Percentiles rank a stretch among this genome's conserved stretches.
Evolutionary conservation across 2,329 filamentous ascomycete genomes (phyloP).

Genomic region (Xylariaceae sp.): DNA sequence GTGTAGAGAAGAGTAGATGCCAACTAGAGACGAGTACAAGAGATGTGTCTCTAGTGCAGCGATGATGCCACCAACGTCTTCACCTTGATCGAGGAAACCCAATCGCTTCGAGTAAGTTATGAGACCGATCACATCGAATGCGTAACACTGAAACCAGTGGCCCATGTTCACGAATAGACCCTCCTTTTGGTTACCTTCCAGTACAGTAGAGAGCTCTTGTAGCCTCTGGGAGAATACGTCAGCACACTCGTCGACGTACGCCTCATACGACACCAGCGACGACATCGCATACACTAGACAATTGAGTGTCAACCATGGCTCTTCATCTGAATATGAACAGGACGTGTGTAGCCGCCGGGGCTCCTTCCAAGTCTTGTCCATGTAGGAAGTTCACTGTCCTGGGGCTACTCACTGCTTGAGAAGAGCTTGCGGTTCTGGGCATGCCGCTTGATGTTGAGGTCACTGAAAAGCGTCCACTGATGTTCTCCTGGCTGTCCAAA

Average conservation of each 20-base stretch:
- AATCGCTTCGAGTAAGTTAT: slow-evolving; percentile 32
- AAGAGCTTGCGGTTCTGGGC: slow-evolving; percentile 23
- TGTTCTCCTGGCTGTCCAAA: slow-evolving; percentile 14
- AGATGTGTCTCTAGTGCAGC: slow-evolving; percentile 18
- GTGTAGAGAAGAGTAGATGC: slow-evolving; percentile 18
- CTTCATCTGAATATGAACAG: too few species aligned
- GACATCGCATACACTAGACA: slow-evolving; percentile 27
- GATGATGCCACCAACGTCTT: slow-evolving; percentile 28
- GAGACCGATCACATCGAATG: slow-evolving; percentile 35
- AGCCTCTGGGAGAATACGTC: slow-evolving; percentile 25
- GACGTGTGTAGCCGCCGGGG: too few species aligned
- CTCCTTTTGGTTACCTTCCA: background rate
- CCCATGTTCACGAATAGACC: slow-evolving; percentile 22
- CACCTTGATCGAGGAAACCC: slow-evolving; percentile 32
- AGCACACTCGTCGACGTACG: slow-evolving; percentile 28
- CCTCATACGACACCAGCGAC: slow-evolving; percentile 29
- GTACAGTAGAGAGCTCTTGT: slow-evolving; percentile 17
- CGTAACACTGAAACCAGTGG: slow-evolving; percentile 35
- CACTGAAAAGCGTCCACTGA: slow-evolving; percentile 25
- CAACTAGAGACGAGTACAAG: slow-evolving; percentile 20
- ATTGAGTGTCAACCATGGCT: too few species aligned
- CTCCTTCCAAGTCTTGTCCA: too few species aligned
- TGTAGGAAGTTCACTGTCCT: too few species aligned
- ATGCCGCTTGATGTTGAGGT: slow-evolving; percentile 24
- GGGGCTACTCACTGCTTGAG: too few species aligned